Percentiles rank a stretch among this genome's conserved stretches.
Evolutionary conservation across 179 eudicot species (phyloP).

Genomic region (Spinacia oleracea): DNA sequence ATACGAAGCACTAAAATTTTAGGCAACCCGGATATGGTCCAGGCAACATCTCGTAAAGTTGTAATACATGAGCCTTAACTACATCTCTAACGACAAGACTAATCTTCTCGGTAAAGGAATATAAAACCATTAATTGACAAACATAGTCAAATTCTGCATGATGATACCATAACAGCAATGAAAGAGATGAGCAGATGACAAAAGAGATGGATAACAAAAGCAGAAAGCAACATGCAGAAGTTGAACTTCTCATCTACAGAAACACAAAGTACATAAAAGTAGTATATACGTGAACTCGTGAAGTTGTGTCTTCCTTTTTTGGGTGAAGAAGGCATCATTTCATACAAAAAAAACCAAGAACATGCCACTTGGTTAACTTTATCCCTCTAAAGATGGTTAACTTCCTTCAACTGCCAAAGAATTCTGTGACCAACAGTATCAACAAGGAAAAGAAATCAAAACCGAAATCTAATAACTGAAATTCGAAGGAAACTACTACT

Average conservation of each 20-base stretch:
- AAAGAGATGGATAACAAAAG: too few relatives aligned
- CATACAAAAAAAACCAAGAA: background rate
- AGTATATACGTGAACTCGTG: too few relatives aligned
- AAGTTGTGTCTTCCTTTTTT: background rate
- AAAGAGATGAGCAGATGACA: too few relatives aligned
- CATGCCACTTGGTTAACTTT: background rate
- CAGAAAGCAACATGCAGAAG: background rate
- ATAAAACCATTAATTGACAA: background rate
- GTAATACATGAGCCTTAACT: background rate
- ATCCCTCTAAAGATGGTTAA: background rate
- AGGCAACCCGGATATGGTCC: background rate
- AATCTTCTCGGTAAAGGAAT: background rate
- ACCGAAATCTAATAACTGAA: background rate
- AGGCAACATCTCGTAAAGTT: background rate
- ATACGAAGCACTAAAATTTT: background rate
- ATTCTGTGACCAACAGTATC: background rate
- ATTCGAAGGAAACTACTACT: background rate
- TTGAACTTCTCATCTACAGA: background rate
- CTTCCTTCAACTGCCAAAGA: conserved; percentile 3
- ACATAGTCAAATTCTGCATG: background rate
- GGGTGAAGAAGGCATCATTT: background rate
- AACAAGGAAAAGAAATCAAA: background rate
- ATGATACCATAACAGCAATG: background rate
- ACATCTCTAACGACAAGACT: background rate
- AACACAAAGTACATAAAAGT: too few relatives aligned